Evolutionary conservation across 108 stramenopile genomes (phyloP).

Genomic region (Epithemia pelagica): DNA sequence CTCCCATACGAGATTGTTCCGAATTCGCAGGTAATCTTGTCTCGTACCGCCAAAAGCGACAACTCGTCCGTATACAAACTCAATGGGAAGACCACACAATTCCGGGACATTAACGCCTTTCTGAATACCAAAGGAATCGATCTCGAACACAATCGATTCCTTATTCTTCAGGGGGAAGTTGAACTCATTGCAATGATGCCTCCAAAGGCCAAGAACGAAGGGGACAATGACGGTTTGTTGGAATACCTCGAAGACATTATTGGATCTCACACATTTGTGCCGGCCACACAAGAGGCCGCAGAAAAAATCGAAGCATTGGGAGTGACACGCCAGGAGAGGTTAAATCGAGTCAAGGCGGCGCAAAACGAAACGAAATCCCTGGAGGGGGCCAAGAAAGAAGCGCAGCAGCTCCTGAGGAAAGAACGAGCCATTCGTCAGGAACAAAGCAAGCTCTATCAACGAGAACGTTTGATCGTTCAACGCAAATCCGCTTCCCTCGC

Average conservation of each 20-base stretch:
- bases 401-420: constrained; percentile 74
- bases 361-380: constrained; percentile 93
- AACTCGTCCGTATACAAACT: constrained; percentile 89
- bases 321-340: constrained; percentile 79
- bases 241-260: constrained; percentile 99
- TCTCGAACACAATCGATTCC: constrained; percentile 97
- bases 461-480: constrained; percentile 29
- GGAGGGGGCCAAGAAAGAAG: constrained; percentile 86
- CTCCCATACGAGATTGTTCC: constrained; percentile 81
- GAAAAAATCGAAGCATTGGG: constrained; percentile 78
- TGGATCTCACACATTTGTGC: constrained; percentile 90
- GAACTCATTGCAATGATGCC: constrained; percentile 99
- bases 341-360: constrained; percentile 93
- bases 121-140: constrained; percentile 89
- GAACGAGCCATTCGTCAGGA: constrained; percentile 85
- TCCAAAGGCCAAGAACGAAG: constrained; percentile 91
- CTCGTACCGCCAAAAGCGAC: constrained; percentile 78
- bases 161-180: constrained; percentile 98
- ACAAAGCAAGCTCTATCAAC: constrained; percentile 84
- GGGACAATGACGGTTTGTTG: constrained; percentile 92
- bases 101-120: constrained; percentile 83
- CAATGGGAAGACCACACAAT: constrained; percentile 77
- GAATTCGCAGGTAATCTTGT: constrained; percentile 68
- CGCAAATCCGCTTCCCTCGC: constrained; percentile 6
- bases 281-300: constrained; percentile 76